A percentile compares a stretch with the other conserved stretches of the same genome.
These are phyloP conservation scores for Daldinia bambusicola DNA, from an alignment of 495 filamentous ascomycete species.

Conservation along the genomic window DNA sequence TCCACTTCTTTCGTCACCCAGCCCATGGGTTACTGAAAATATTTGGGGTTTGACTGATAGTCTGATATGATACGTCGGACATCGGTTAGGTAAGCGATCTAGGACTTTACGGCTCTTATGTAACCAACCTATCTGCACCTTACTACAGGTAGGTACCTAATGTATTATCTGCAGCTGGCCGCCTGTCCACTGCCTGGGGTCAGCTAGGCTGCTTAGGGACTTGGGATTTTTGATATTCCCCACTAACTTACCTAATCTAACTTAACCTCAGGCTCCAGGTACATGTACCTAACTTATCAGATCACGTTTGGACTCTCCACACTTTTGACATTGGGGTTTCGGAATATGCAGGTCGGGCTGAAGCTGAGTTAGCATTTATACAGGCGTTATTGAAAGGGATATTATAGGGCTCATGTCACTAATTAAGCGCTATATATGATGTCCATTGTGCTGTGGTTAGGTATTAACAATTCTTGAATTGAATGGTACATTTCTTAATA, in stretches of 20 bases:
- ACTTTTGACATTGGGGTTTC: conserved; percentile 17
- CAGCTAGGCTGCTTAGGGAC: conserved; percentile 1
- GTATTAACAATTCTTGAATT: neutral
- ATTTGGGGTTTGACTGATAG: conserved; percentile 11
- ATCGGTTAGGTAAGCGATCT: conserved; percentile 17
- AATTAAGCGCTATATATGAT: too few species aligned
- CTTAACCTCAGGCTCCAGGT: neutral
- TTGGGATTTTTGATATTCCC: conserved; percentile 3
- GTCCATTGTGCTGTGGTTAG: neutral
- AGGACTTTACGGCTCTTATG: neutral
- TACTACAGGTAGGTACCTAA: too few species aligned
- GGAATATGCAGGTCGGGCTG: conserved; percentile 28
- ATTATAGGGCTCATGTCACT: too few species aligned
- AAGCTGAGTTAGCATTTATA: neutral
- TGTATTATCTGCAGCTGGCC: conserved; percentile 32
- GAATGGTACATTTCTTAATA: neutral
- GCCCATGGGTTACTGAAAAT: conserved; percentile 7
- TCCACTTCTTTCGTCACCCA: conserved; percentile 33
- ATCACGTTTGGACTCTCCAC: conserved; percentile 22
- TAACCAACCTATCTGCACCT: neutral
- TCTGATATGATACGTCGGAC: neutral
- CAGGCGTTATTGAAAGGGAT: too few species aligned
- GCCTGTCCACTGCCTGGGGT: conserved; percentile 16
- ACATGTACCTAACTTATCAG: too few species aligned
- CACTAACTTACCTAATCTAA: conserved; percentile 5